Base-by-base conservation (phyloP, 1,284 basidiomycete genomes). In the Rhodotorula sp. region DNA sequence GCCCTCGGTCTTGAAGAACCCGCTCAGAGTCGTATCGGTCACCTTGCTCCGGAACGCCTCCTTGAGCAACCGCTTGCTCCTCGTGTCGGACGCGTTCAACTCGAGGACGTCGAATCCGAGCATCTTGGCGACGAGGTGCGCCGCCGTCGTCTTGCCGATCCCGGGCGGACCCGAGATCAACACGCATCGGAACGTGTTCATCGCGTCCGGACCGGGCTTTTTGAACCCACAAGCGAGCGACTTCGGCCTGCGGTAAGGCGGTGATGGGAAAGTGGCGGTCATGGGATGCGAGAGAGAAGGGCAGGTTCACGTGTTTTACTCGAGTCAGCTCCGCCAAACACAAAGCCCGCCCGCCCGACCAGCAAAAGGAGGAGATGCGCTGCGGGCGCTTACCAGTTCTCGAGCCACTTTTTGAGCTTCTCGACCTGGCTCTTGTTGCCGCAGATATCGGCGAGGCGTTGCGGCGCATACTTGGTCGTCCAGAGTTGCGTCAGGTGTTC, bases 141-240 rank as follows among this genome's bases (percentile, higher is more conserved):
- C 95, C 70, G 91, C 91, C 0, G 94, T 97, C 7, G 95, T 99
- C 84, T 99, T 99, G 44, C 95, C 95, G 68, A 98, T 96, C 4
- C 96, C 95, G 6, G 95, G 95, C 4, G 95, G 88, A 0, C 95
- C 95, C 1, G 91, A 92, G 71, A 99, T 88, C 70, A 99, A 83
- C 2, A 97, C 86, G 4, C 93, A 93, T 26, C 94, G 88, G 80
- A 86, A 96, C 26, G 89, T 83, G 73, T 93, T 93, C 87, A 90
- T 91, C 0, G 88, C 93, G 71, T 87, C 87, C 81, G 95, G 95
- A 3, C 95, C 95, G 0, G 94, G 93, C 79, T 95, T 96, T 82
- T 93, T 97, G 83, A 98, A 97, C 2, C 84, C 86, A 0, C 84
- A 84, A 72, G 89, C 88, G 75, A 89, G 80, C 78, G 86, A 91